phyloP scores from a whole-genome alignment of 106 monocot species.

The Dioscorea dumetorum region DNA sequence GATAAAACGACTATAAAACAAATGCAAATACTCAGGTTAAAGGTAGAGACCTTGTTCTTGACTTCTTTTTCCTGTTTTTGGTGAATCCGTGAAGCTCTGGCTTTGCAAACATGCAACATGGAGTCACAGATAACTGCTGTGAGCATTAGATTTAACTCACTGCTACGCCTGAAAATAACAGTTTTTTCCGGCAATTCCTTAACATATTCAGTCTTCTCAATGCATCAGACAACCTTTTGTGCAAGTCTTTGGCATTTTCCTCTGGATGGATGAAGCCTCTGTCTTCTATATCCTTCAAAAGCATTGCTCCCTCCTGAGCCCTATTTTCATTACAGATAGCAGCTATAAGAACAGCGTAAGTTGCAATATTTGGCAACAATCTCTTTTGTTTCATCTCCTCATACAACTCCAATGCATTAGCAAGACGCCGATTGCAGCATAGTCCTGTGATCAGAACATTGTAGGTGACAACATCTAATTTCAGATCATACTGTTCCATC shows the following conservation, averaged over 20 bases:
- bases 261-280: constrained; percentile 51
- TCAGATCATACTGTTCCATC: constrained; percentile 53
- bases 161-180: not conserved
- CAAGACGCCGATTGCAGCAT: constrained; percentile 27
- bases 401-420: constrained; percentile 48
- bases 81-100: not conserved
- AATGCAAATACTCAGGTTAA: not conserved
- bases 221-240: constrained; percentile 30
- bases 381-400: constrained; percentile 56
- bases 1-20: not conserved
- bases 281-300: constrained; percentile 67
- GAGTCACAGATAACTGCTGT: not conserved
- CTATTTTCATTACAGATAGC: constrained; percentile 39
- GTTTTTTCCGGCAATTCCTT: constrained; percentile 26
- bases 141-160: not conserved
- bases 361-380: constrained; percentile 81
- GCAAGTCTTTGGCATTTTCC: constrained; percentile 21
- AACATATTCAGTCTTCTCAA: constrained; percentile 53
- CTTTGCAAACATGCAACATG: not conserved
- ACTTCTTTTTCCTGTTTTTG: not conserved
- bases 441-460: constrained; percentile 86
- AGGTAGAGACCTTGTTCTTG: not conserved
- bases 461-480: constrained; percentile 64
- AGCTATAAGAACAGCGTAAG: constrained; percentile 53
- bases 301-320: constrained; percentile 26